Base-by-base conservation (phyloP, 768 basidiomycete genomes). In the Lentinus tigrinus region DNA sequence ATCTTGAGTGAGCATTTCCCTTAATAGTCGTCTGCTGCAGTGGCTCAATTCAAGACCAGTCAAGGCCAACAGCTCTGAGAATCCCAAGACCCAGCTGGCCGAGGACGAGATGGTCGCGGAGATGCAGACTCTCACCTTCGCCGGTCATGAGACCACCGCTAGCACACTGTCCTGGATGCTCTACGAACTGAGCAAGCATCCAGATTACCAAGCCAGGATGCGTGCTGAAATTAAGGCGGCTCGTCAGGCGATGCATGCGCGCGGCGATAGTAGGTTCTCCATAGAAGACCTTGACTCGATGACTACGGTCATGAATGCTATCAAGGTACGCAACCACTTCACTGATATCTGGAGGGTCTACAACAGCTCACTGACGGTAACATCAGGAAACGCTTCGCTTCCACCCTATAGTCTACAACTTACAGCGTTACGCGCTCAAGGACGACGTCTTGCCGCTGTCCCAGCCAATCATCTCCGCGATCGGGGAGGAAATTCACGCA, bases 401-500 rank as follows among this genome's bases (percentile, higher is more conserved):
- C 46, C 60, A 68, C 28, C 58, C 63, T 1, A 62, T 63, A 19
- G 57, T 65, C n/a, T 47, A 43, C 11, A 50, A 54, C 39, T 48
- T 68, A 16, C 52, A 54, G 39, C 66, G 68, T 17, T 47, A 43
- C 28, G 60, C 65, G 4, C 56, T 36, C 14, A 58, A 52, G 9
- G 73, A 75, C 23, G 72, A 72, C 49, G 60, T 68, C 21, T 65
- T 75, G 19, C 74, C 73, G 9, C 67, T 75, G 10, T 58, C 69
- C 3, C 46, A 63, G 11, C 72, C 74, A 3, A 63, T 75, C 46
- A 47, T 48, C n/a, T 63, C 69, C 8, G 58, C 48, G 36, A 66
- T 63, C 0, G 74, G 70, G 3, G 44, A 67, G 24, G 43, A 58
- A 47, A 58, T 72, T 27, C 44, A 51, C 8, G 61, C 54, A 21